These are phyloP conservation scores for Aspergillus incahuasiensis DNA, from an alignment of 495 filamentous ascomycete genomes.

Conservation along the genomic window DNA sequence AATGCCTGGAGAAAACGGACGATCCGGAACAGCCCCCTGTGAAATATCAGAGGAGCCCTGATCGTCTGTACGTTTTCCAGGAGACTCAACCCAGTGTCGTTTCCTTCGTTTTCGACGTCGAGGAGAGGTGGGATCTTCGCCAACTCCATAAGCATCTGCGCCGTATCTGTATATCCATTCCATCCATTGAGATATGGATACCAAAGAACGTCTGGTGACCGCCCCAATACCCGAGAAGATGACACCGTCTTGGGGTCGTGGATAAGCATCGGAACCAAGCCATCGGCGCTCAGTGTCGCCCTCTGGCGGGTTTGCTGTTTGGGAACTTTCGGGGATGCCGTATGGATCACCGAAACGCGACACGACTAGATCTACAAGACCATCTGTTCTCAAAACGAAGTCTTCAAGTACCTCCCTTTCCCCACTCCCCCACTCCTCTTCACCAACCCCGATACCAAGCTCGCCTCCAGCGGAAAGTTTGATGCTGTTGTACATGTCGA, in stretches of 20 bases:
- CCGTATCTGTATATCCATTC: constrained; percentile 77
- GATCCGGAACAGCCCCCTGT: constrained; percentile 23
- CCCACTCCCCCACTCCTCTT: constrained; percentile 88
- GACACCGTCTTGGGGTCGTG: constrained; percentile 70
- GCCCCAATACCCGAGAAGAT: constrained; percentile 76
- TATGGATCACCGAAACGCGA: constrained; percentile 69
- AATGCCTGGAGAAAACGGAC: constrained; percentile 36
- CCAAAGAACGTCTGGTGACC: constrained; percentile 59
- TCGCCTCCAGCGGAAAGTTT: constrained; percentile 90
- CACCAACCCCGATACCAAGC: constrained; percentile 87
- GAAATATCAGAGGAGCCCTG: constrained; percentile 3
- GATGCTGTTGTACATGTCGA: constrained; percentile 72
- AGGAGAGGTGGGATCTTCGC: constrained; percentile 62
- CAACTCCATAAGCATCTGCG: constrained; percentile 72
- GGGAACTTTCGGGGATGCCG: constrained; percentile 6
- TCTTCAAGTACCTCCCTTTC: constrained; percentile 89
- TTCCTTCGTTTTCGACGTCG: constrained; percentile 40
- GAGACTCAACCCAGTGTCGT: constrained; percentile 17
- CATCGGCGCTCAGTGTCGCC: constrained; percentile 37
- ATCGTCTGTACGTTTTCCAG: constrained; percentile 6
- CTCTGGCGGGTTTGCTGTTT: neutral
- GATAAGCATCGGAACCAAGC: constrained; percentile 60
- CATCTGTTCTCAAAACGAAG: constrained; percentile 60
- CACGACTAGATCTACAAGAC: constrained; percentile 76
- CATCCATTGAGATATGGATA: constrained; percentile 72